Base-by-base conservation (phyloP, 2,329 filamentous ascomycete species). In the Cercospora sesami region DNA sequence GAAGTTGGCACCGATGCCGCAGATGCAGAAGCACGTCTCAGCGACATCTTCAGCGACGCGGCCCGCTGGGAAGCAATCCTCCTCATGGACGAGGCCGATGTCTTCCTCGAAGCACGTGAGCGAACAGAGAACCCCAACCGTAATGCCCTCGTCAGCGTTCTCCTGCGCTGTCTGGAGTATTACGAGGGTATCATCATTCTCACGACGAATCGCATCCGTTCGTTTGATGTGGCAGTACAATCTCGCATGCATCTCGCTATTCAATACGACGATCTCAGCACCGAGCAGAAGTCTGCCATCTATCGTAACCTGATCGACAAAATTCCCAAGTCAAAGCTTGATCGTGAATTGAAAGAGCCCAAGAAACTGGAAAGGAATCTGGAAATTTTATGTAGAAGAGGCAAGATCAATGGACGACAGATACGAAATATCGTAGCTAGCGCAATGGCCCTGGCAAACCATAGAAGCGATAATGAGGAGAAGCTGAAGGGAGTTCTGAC, bases 21-120 rank as follows among this genome's bases (percentile, higher is more conserved):
- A 16, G 39, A 65, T 12, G 61, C 53, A 10, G 68, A 72, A 28
- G 26, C 31, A 7, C 57, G 42, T 6, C 39, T 70, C 4, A 28
- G 55, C 5, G 28, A 55, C 4, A 45, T 64, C 23, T 70, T 70
- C 26, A 21, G 28, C 5, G 28, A 57, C 12, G 68, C 70, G 1
- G 62, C 60, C n/a, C 33, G 39, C 2, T 72, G 70, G 70, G 60
- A 64, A 18, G 68, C 68, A 0, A 59, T 72, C 4, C 63, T 68
- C 8, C 61, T 72, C 6, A 55, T 68, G 9, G 68, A 72, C 39
- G 68, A 72, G 60, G 69, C 90, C 2, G 91, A 93, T 73, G 89
- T 92, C 4, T 93, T 93, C 80, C 82, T 96, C 7, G 91, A 94
- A 23, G 42, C n/a, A 23, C 42, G 42, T 21, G 36, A 23, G 4